Evolutionary conservation across 257 asterid genomes (phyloP), one percentile per base, ranked within the genome.

Genomic region (Petrea volubilis): DNA sequence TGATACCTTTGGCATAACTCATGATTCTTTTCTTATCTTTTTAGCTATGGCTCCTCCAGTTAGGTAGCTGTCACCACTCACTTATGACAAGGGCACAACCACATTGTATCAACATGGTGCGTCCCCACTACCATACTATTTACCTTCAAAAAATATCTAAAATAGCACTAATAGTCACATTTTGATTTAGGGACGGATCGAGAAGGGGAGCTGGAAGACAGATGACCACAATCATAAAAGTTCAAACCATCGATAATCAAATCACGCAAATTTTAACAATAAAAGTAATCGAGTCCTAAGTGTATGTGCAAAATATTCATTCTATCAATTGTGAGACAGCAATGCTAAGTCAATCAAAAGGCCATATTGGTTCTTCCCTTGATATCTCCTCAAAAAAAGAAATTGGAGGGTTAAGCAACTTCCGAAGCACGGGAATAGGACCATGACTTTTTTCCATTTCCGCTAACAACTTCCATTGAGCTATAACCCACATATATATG

Each of bases 31-130:
- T 12, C 63, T 74, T 68, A 73, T 73, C 79, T 63, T 36, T 25
- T 28, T 14, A 36, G 55, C 47, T 78, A 68, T 73, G 53, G 38
- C 24, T 20, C 0, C 27, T 6, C 43, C 24, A 28, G 79, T 78
- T 75, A 65, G 80, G 80, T 74, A 64, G 52, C 75, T 65, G 80
- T 77, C 81, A 66, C 60, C 60, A 77, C 47, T 78, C 72, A 62
- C 36, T 59, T 67, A 60, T 67, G 33, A 41, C 63, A 63, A 31
- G 27, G 68, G 15, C 40, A 24, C 60, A 50, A 33, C n/a, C 56
- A 44, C 58, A 58, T 43, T n/a, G 46, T 15, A 36, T 38, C 58
- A 20, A 56, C 44, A 31, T 40, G 60, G 21, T 67, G 63, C 58
- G 63, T 20, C 59, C 64, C 70, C 53, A 74, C 59, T 17, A 43